Evolutionary conservation across 208 protist species (phyloP), one percentile per base, ranked within the genome.

Genomic region (Trypanosomatidae sp.): DNA sequence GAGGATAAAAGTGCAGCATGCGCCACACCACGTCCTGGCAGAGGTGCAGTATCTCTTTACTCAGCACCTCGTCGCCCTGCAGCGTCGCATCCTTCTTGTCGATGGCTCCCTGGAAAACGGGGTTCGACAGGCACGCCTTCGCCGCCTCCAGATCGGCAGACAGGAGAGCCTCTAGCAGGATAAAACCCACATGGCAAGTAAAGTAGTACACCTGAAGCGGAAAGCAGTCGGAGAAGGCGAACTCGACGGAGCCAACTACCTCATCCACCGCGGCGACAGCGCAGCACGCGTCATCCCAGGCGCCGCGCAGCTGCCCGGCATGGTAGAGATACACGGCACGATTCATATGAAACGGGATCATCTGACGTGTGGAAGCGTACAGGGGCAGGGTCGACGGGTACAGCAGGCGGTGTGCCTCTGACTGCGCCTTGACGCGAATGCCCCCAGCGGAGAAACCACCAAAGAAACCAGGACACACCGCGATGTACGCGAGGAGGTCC

Each of bases 191-290:
- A 33, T 73, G 44, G n/a, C 83, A 89, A 33, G 78, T 83, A 64
- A 90, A 87, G 55, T 81, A 59, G 56, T 92, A 95, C 43, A 91
- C 85, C 59, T 78, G 73, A 10, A 92, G 69, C 41, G 91, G 80
- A 53, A 88, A 91, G 69, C 91, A 95, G 49, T 88, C 81, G 1
- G 83, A 87, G 65, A 93, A 92, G 73, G 86, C 87, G 50, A 92
- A 88, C 73, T 92, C 85, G 2, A 84, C 72, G 6, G 86, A 92
- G 62, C 88, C 91, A 39, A 86, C 83, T 28, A 95, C 66, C 74
- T 95, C 91, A 62, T 95, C 91, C 44, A 81, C 88, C 62, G 79
- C 81, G 13, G 82, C 91, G 33, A 93, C 91, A 2, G 90, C 87
- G 62, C 86, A 81, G 74, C 82, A 91, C 53, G 76, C 79, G 39